Percentiles rank a stretch among this genome's conserved stretches.
Evolutionary conservation across 495 filamentous ascomycete genomes (phyloP).

Genomic region (Neurospora africana): DNA sequence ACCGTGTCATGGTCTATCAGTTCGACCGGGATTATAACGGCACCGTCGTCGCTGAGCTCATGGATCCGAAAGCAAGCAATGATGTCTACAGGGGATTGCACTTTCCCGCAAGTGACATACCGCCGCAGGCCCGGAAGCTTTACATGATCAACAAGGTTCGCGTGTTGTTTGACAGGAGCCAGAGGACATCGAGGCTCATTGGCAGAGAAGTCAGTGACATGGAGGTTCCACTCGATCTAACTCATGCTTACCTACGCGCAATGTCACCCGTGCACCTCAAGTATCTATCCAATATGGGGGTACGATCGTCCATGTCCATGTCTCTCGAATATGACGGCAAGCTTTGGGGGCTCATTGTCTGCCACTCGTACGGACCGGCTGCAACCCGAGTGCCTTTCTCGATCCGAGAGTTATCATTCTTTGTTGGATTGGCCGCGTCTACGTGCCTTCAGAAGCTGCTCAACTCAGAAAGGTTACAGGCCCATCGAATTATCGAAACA

Average conservation of each 20-base stretch:
- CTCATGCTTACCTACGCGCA: conserved; percentile 64
- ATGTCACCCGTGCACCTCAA: conserved; percentile 76
- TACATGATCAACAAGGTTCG: conserved; percentile 65
- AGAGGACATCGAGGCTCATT: conserved; percentile 59
- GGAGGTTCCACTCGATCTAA: conserved; percentile 63
- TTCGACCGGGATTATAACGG: conserved; percentile 18
- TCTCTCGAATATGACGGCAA: conserved; percentile 67
- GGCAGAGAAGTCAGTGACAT: conserved; percentile 62
- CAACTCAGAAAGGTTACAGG: conserved; percentile 63
- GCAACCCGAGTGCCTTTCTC: conserved; percentile 75
- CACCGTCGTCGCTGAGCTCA: conserved; percentile 16
- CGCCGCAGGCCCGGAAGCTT: conserved; percentile 32
- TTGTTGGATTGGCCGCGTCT: conserved; percentile 67
- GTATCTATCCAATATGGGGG: conserved; percentile 69
- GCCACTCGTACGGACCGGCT: conserved; percentile 58
- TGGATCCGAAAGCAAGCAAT: conserved; percentile 12
- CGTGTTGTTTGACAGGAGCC: conserved; percentile 56
- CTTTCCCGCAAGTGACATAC: conserved; percentile 16
- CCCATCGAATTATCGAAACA: conserved; percentile 55
- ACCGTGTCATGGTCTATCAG: conserved; percentile 17
- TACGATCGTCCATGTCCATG: conserved; percentile 77
- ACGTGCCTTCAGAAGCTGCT: conserved; percentile 71
- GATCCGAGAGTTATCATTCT: conserved; percentile 69
- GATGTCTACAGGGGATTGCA: conserved; percentile 17
- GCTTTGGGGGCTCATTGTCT: conserved; percentile 74